Base-by-base conservation (phyloP, 2,329 filamentous ascomycete genomes). In the Aspergillus sp. region DNA sequence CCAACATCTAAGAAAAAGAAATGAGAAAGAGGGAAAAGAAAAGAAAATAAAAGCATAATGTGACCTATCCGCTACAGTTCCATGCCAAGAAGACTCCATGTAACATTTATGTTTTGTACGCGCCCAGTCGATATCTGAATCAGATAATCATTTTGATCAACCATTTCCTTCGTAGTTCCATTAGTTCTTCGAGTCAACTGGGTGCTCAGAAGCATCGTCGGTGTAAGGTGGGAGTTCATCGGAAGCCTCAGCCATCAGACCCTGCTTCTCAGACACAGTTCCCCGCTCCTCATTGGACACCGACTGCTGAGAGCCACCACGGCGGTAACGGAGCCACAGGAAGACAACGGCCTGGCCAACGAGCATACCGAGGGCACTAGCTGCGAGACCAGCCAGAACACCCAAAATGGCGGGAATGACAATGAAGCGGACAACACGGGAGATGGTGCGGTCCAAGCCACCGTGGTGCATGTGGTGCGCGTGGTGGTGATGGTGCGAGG, bases 291-390 rank as follows among this genome's bases (percentile, higher is more conserved):
- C 50, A 31, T 56, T 53, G 33, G 57, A 51, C 40, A 52, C 49
- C 42, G 57, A 52, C 35, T 62, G 56, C 37, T 53, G 44, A 27
- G 49, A 52, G 27, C 56, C 48, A 38, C 57, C 57, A 19, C 64
- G 62, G 39, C 62, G 67, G 51, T 63, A 66, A 44, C 64, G 65
- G 39, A 64, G 59, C 70, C 72, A 74, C 37, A 74, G 39, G 54
- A 69, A 72, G 28, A 71, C 61, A 34, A 73, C 62, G 28, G 64
- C 52, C 54, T 73, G 70, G 28, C 71, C 71, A 36, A 73, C 60
- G n/a, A 75, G 54, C 67, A 74, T 71, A 37, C 71, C 72, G 35
- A 75, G 50, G 7, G 67, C 68, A 46, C 67, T 70, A 27, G 71
- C 70, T 35, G 66, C 60, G 42, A 75, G 53, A 44, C 70, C 71